Evolutionary conservation across 495 filamentous ascomycete species (phyloP).

Genomic region (Ramalina intermedia): DNA sequence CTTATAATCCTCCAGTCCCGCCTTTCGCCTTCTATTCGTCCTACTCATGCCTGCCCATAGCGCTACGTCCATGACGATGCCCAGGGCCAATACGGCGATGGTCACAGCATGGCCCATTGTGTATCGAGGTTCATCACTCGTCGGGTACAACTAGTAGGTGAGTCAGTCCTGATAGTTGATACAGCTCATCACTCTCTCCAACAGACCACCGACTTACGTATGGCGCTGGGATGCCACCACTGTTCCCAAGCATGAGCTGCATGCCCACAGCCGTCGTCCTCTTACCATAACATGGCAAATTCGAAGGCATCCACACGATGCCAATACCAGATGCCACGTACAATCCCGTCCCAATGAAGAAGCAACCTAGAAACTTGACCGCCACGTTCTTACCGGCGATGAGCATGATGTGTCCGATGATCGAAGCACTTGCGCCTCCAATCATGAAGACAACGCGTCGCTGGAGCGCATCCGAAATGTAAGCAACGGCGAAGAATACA

Average conservation of each 20-base stretch:
- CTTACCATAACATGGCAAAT: conserved; percentile 41
- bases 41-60: conserved; percentile 41
- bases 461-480: conserved; percentile 27
- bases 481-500: conserved; percentile 28
- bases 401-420: conserved; percentile 38
- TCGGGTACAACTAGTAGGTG: conserved; percentile 19
- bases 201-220: conserved; percentile 19
- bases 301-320: conserved; percentile 42
- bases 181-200: background rate
- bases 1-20: conserved; percentile 37
- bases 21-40: conserved; percentile 40
- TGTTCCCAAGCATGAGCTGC: conserved; percentile 45
- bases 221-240: conserved; percentile 36
- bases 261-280: conserved; percentile 40
- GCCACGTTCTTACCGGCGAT: conserved; percentile 24
- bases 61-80: conserved; percentile 29
- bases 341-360: conserved; percentile 35
- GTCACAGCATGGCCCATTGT: conserved; percentile 40
- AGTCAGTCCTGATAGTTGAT: background rate
- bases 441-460: conserved; percentile 29
- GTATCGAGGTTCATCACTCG: conserved; percentile 30
- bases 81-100: conserved; percentile 35
- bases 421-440: conserved; percentile 29
- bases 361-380: conserved; percentile 43
- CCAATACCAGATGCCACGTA: conserved; percentile 37